Percentiles rank a stretch among this genome's conserved stretches.
Evolutionary conservation across 441 rosid genomes (phyloP).

Genomic region (Arabidopsis lyrata): DNA sequence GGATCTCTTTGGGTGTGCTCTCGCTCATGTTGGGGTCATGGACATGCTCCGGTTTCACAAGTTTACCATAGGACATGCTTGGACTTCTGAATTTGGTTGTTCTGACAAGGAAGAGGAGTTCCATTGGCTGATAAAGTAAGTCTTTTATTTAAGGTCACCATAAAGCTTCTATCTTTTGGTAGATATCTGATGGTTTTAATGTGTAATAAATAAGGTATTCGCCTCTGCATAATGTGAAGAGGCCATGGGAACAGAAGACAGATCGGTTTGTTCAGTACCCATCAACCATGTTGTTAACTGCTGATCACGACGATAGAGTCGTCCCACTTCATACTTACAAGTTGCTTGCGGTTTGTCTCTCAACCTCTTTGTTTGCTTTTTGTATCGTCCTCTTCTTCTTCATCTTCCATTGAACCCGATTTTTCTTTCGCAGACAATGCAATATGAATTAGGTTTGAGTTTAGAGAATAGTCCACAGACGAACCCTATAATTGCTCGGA

Average conservation of each 20-base stretch:
- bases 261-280: constrained; percentile 69
- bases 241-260: constrained; percentile 81
- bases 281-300: constrained; percentile 90
- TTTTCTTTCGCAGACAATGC: constrained; percentile 73
- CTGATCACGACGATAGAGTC: constrained; percentile 96
- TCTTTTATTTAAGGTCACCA: constrained; percentile 6
- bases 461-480: constrained; percentile 86
- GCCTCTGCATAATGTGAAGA: constrained; percentile 85
- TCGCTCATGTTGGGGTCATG: constrained; percentile 99
- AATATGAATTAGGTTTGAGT: constrained; percentile 67
- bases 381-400: constrained; percentile 7
- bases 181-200: constrained; percentile 22
- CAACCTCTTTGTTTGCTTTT: neutral
- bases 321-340: constrained; percentile 91
- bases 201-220: constrained; percentile 66
- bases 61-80: constrained; percentile 95
- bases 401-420: neutral
- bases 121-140: constrained; percentile 89
- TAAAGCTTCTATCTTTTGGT: constrained; percentile 1
- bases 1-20: constrained; percentile 96
- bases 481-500: constrained; percentile 84
- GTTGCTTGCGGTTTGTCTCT: constrained; percentile 75
- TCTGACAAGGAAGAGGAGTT: constrained; percentile 90
- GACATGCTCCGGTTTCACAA: constrained; percentile 98
- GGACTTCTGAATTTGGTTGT: constrained; percentile 93